Percentiles rank a stretch among this genome's conserved stretches.
phyloP scores from a whole-genome alignment of 176 grass and related monocot species.

The Raddia guianensis region DNA sequence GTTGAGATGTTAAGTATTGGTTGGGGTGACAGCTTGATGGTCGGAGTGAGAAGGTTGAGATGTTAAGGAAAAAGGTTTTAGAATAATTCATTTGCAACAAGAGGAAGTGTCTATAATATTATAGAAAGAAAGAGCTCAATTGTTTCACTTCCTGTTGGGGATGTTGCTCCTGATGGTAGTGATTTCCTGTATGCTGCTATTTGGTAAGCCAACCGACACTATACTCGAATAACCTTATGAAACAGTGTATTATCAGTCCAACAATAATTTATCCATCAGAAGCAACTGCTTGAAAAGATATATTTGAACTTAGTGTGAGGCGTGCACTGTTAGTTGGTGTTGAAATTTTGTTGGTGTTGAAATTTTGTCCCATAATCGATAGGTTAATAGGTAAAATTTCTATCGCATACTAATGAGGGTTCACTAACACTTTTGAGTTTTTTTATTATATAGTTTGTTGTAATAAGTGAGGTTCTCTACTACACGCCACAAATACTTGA shows the following conservation, averaged over 20 bases:
- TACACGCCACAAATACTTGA: slow-evolving; percentile 93
- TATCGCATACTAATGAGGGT: not conserved
- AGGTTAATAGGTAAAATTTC: slow-evolving; percentile 8
- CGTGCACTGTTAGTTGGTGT: slow-evolving; percentile 76
- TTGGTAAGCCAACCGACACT: slow-evolving; percentile 83
- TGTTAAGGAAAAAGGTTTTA: slow-evolving; percentile 81
- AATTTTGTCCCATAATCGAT: not conserved
- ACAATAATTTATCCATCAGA: slow-evolving; percentile 69
- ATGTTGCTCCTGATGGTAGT: slow-evolving; percentile 47
- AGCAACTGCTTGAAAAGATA: slow-evolving; percentile 61
- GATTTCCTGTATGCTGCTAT: slow-evolving; percentile 72
- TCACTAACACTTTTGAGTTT: slow-evolving; percentile 18
- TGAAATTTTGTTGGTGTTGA: slow-evolving; percentile 36
- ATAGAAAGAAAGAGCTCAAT: slow-evolving; percentile 63
- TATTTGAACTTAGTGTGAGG: slow-evolving; percentile 81
- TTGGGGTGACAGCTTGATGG: slow-evolving; percentile 91
- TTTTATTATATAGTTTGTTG: slow-evolving; percentile 63
- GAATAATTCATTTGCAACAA: slow-evolving; percentile 86
- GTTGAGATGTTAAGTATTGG: too few species aligned
- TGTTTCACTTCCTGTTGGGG: slow-evolving; percentile 69
- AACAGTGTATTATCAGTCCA: slow-evolving; percentile 57
- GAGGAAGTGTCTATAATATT: slow-evolving; percentile 64
- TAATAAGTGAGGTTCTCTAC: slow-evolving; percentile 90
- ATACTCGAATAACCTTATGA: slow-evolving; percentile 63
- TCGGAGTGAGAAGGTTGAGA: slow-evolving; percentile 69